phyloP scores from a whole-genome alignment of 768 basidiomycete genomes.

The Mycena galopus region DNA sequence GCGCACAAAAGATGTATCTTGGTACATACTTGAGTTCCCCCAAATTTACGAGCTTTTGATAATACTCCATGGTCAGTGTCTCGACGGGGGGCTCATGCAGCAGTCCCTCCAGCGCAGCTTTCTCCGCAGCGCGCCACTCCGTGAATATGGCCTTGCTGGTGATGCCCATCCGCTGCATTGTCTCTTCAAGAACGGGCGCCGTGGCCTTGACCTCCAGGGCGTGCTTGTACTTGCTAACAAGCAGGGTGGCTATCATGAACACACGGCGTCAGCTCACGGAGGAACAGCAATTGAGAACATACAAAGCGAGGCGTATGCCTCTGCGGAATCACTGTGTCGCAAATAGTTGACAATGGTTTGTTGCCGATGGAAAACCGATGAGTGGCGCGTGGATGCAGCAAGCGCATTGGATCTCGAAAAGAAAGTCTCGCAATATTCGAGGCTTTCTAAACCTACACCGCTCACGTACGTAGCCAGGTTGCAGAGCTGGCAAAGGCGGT shows the following conservation, averaged over 20 bases:
- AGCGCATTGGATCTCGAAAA: constrained; percentile 36
- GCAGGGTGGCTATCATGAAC: background rate
- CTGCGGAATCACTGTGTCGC: constrained; percentile 1
- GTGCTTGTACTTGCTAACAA: constrained; percentile 13
- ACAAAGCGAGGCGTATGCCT: constrained; percentile 23
- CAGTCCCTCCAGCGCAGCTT: constrained; percentile 22
- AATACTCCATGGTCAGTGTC: constrained; percentile 34
- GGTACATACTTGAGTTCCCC: constrained; percentile 3
- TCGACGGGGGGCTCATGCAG: constrained; percentile 31
- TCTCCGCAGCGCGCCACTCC: constrained; percentile 16
- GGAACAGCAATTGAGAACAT: constrained; percentile 4
- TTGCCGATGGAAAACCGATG: constrained; percentile 26
- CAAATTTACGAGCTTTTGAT: constrained; percentile 27
- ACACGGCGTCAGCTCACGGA: background rate
- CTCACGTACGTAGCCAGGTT: constrained; percentile 30
- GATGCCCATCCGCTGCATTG: background rate
- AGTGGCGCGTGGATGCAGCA: constrained; percentile 24
- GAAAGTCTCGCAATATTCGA: constrained; percentile 28
- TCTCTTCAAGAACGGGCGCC: background rate
- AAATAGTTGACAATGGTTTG: constrained; percentile 21
- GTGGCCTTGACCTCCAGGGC: constrained; percentile 19
- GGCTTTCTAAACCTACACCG: constrained; percentile 31
- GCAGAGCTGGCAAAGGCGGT: constrained; percentile 26
- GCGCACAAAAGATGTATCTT: background rate
- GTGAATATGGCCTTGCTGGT: background rate